These are phyloP conservation scores for Tylopilus felleus DNA, from an alignment of 768 basidiomycete genomes.

Conservation along the genomic window DNA sequence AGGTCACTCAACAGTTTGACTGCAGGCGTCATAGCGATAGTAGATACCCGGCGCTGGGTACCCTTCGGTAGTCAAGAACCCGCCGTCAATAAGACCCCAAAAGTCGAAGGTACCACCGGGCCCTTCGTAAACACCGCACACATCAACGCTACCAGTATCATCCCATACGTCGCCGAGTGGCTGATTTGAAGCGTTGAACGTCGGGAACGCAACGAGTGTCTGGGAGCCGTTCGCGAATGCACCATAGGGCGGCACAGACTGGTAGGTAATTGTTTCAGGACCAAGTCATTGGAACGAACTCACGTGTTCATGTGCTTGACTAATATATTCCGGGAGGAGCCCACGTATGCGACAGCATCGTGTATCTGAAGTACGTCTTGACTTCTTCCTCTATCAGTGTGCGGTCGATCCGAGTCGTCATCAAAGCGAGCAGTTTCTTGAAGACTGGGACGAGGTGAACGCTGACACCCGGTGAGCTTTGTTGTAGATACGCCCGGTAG, in stretches of 20 bases:
- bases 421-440: no score
- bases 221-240: constrained; percentile 36
- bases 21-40: constrained; percentile 60
- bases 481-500: no score
- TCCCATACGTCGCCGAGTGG: constrained; percentile 49
- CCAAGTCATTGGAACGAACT: no score
- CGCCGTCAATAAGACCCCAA: constrained; percentile 54
- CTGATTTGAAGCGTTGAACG: constrained; percentile 44
- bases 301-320: no score
- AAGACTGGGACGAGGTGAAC: no score
- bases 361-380: constrained; percentile 35
- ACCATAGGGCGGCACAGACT: constrained; percentile 30
- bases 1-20: constrained; percentile 57
- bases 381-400: no score
- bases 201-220: constrained; percentile 46
- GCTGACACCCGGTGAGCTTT: no score
- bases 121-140: constrained; percentile 37
- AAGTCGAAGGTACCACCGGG: constrained; percentile 56
- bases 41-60: constrained; percentile 41
- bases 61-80: constrained; percentile 42
- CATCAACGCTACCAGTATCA: constrained; percentile 43
- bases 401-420: no score
- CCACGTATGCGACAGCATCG: no score
- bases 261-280: no score
- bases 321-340: no score